These are phyloP conservation scores for Stephanodiscus minutulus DNA, from an alignment of 108 stramenopile genomes.

Conservation along the genomic window DNA sequence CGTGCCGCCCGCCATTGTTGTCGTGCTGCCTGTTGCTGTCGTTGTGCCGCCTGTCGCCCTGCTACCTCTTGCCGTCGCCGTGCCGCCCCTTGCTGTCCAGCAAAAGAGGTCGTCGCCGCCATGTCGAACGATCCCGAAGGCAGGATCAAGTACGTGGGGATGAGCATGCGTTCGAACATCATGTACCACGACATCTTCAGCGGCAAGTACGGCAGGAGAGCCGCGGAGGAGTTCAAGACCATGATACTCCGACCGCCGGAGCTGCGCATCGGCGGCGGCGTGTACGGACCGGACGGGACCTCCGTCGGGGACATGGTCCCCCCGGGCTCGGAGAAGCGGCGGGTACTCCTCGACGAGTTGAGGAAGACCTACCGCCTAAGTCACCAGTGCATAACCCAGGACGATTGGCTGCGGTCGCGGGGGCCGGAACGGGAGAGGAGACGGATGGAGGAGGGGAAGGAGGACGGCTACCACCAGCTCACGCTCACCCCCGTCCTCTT, in stretches of 20 bases:
- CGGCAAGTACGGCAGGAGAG: slow-evolving; percentile 68
- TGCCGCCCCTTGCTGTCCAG: too few species aligned
- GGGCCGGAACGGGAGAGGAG: not conserved
- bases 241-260: slow-evolving; percentile 68
- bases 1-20: too few species aligned
- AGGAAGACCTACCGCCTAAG: slow-evolving; percentile 56
- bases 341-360: slow-evolving; percentile 44
- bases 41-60: too few species aligned
- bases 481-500: slow-evolving; percentile 81
- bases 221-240: slow-evolving; percentile 51
- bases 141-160: slow-evolving; percentile 74
- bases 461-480: slow-evolving; percentile 55
- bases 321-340: slow-evolving; percentile 37
- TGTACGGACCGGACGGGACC: slow-evolving; percentile 64
- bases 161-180: slow-evolving; percentile 78
- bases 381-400: slow-evolving; percentile 41
- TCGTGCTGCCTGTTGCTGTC: too few species aligned
- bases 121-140: slow-evolving; percentile 61
- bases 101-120: too few species aligned
- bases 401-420: slow-evolving; percentile 56
- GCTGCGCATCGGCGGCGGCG: slow-evolving; percentile 47
- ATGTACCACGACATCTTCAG: slow-evolving; percentile 74
- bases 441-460: slow-evolving; percentile 2
- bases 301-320: slow-evolving; percentile 50
- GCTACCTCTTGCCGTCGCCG: too few species aligned